These are phyloP conservation scores for Piper betle DNA, from an alignment of 164 flowering plant genomes.

Conservation along the genomic window DNA sequence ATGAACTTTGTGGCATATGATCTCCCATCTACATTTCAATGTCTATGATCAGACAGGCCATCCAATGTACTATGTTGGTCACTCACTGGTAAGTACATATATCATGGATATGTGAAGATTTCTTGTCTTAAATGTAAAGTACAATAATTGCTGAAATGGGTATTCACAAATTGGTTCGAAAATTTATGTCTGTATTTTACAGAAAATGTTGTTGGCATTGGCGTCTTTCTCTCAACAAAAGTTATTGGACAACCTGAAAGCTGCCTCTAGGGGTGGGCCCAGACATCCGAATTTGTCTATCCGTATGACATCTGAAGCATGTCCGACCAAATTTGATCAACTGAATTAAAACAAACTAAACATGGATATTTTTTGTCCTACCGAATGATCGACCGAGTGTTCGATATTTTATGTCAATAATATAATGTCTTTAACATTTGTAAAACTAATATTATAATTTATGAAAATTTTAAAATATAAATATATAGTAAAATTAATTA, in stretches of 20 bases:
- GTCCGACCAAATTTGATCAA: too few relatives aligned
- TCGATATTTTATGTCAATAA: too few relatives aligned
- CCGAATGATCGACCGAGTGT: too few relatives aligned
- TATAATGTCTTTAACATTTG: too few relatives aligned
- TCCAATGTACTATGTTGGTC: constrained; percentile 56
- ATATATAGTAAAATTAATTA: too few relatives aligned
- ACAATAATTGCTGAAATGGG: background rate
- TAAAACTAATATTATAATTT: too few relatives aligned
- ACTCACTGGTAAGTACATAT: constrained; percentile 27
- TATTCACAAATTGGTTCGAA: background rate
- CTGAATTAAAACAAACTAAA: too few relatives aligned
- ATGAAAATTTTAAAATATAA: too few relatives aligned
- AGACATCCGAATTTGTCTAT: too few relatives aligned
- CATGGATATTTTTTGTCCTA: too few relatives aligned
- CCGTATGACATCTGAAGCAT: too few relatives aligned
- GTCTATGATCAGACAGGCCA: constrained; percentile 43
- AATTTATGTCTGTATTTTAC: background rate
- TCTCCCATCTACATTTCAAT: constrained; percentile 35
- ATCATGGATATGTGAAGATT: background rate
- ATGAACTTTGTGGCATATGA: constrained; percentile 49
- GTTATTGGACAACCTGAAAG: constrained; percentile 41
- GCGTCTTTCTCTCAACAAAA: constrained; percentile 70
- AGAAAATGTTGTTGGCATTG: constrained; percentile 80
- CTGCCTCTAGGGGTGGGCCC: too few relatives aligned
- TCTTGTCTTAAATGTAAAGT: background rate